Base-by-base conservation (phyloP, 75 land plant species). In the Ceratopteris richardii region DNA sequence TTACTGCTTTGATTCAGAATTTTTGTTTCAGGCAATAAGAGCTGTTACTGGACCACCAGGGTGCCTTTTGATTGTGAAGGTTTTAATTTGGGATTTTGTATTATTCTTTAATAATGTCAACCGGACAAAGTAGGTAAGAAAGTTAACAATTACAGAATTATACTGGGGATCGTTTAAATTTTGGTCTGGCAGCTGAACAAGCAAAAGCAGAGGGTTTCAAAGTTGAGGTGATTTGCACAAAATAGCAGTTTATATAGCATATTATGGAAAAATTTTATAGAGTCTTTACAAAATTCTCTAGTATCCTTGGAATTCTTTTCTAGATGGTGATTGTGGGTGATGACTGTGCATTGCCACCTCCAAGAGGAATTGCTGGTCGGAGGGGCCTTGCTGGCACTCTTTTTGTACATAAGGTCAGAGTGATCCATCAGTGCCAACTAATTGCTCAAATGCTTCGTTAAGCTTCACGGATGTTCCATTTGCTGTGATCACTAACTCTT, bases 131-230 rank as follows among this genome's bases (percentile, higher is more conserved):
- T 33, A 4, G 9, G 9, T 33, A 3, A 33, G 37, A 33, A 4
- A 4, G 9, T 33, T 4, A 9, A 33, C 3, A 33, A 4, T 9
- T 33, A 9, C 9, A 92, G 98, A 92, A 92, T 64, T 92, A 92
- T 47, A 92, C 98, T 54, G 90, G 96, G 22, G 98, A 89, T 61
- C 79, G 98, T 5, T 65, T 92, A 50, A 88, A 85, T 68, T 92
- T 92, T 74, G 98, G 98, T 58, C 74, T 89, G 52, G 98, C 98
- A 59, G 88, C 95, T 60, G 98, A 92, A 62, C 82, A 88, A 71
- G 98, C 98, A 44, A 92, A 88, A 63, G 84, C 90, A 51, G 98
- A 92, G 61, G 98, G 98, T 27, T 92, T 71, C 60, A 80, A 88
- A 72, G 71, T 92, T 54, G 98, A 92, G 86, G 98, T 92, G 82